A percentile compares a stretch with the other conserved stretches of the same genome.
These are phyloP conservation scores for Seiridium unicorne DNA, from an alignment of 2,329 filamentous ascomycete species.

Conservation along the genomic window DNA sequence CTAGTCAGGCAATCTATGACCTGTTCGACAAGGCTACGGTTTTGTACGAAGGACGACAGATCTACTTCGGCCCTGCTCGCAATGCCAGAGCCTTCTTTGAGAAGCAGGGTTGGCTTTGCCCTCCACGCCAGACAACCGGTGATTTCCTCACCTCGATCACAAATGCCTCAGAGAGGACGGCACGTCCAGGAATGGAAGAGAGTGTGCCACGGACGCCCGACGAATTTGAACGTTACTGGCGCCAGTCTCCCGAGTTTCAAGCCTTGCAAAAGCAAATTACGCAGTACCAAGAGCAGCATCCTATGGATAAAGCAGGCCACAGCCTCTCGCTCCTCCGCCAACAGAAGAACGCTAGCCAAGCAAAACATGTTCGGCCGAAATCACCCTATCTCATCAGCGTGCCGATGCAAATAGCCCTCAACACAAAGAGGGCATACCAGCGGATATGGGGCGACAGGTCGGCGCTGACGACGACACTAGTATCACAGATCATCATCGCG, in stretches of 20 bases:
- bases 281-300: slow-evolving; percentile 44
- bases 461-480: slow-evolving; percentile 42
- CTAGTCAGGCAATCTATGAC: slow-evolving; percentile 7
- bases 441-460: slow-evolving; percentile 51
- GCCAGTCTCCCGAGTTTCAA: slow-evolving; percentile 41
- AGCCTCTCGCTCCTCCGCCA: slow-evolving; percentile 40
- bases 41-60: slow-evolving; percentile 65
- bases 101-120: slow-evolving; percentile 67
- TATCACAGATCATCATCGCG: slow-evolving; percentile 52
- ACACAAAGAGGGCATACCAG: slow-evolving; percentile 49
- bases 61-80: slow-evolving; percentile 64
- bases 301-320: slow-evolving; percentile 36
- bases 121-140: slow-evolving; percentile 63
- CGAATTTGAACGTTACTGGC: slow-evolving; percentile 59
- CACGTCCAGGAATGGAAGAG: slow-evolving; percentile 56
- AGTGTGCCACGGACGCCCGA: slow-evolving; percentile 66
- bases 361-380: slow-evolving; percentile 49
- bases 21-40: slow-evolving; percentile 41
- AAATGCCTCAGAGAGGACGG: slow-evolving; percentile 57
- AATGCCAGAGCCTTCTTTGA: slow-evolving; percentile 66
- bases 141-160: slow-evolving; percentile 72
- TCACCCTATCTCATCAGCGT: slow-evolving; percentile 59
- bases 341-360: slow-evolving; percentile 48
- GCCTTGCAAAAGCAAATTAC: slow-evolving; percentile 47
- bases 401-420: slow-evolving; percentile 51